Percentiles rank a stretch among this genome's conserved stretches.
These are phyloP conservation scores for Malassezia obtusa DNA, from an alignment of 1,284 basidiomycete genomes.

Conservation along the genomic window DNA sequence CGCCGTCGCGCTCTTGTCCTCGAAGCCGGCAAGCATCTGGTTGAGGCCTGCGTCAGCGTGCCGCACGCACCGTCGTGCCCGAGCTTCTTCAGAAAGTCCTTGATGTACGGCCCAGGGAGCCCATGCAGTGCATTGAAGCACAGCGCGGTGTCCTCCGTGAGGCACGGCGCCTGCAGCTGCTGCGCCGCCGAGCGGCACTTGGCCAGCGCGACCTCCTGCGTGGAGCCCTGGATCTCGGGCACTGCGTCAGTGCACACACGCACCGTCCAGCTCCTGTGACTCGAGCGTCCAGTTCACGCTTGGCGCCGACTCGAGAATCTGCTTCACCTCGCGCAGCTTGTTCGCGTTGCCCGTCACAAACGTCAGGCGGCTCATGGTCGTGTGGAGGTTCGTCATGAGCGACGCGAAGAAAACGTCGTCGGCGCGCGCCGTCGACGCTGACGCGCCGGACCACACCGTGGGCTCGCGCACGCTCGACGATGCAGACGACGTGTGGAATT, in stretches of 20 bases:
- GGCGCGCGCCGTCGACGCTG: background rate
- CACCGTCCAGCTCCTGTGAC: slow-evolving; percentile 18
- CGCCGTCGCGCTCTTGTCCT: slow-evolving; percentile 69
- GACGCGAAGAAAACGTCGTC: slow-evolving; percentile 12
- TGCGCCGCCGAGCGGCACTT: slow-evolving; percentile 74
- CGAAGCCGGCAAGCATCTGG: slow-evolving; percentile 72
- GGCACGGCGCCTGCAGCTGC: slow-evolving; percentile 62
- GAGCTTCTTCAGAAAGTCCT: slow-evolving; percentile 53
- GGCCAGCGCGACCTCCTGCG: slow-evolving; percentile 74
- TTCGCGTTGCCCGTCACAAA: slow-evolving; percentile 92
- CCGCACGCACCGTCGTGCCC: slow-evolving; percentile 17
- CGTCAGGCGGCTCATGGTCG: slow-evolving; percentile 24
- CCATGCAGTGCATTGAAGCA: slow-evolving; percentile 80
- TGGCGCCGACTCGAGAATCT: slow-evolving; percentile 52
- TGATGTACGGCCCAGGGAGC: slow-evolving; percentile 93
- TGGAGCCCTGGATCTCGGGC: slow-evolving; percentile 86
- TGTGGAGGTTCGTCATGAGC: slow-evolving; percentile 6
- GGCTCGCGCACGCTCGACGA: slow-evolving; percentile 29
- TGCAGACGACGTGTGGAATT: slow-evolving; percentile 27
- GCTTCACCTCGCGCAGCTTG: slow-evolving; percentile 79
- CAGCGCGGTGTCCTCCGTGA: slow-evolving; percentile 92
- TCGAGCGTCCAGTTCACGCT: slow-evolving; percentile 17
- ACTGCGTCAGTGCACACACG: slow-evolving; percentile 53
- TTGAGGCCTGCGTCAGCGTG: slow-evolving; percentile 59
- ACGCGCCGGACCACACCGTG: slow-evolving; percentile 18